Base-by-base conservation (phyloP, 352 stramenopile species). In the Phytopythium delawarense region DNA sequence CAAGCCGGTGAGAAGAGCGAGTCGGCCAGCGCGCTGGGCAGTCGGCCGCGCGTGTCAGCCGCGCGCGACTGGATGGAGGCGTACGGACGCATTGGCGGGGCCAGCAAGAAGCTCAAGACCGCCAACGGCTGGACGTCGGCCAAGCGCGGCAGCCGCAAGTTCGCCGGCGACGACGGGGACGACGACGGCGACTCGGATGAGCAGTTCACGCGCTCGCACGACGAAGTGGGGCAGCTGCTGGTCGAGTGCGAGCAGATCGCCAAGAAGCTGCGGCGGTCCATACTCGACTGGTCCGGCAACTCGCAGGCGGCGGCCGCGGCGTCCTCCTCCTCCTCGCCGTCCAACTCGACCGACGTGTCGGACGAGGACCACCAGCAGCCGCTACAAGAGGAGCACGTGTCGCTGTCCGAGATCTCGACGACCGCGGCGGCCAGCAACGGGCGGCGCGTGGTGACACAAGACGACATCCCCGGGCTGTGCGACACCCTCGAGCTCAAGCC, bases 401-500 rank as follows among this genome's bases (percentile, higher is more conserved):
- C 80, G 21, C 59, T 92, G 40, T 70, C 72, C 3, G 71, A 71
- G 16, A 91, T 91, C 18, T 68, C 71, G 39, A 54, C 42, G 48
- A 42, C 61, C 7, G 69, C 45, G 2, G 67, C 42, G 32, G 12
- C 54, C 34, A 28, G 20, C 64, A 23, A 59, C 63, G 53, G 67
- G 74, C 63, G 61, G 50, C 78, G 75, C 2, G 76, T 92, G 6
- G 66, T 95, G 16, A 85, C 80, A 1, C 79, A 92, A 55, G 53
- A 70, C 8, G 82, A 95, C 42, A 93, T 95, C 37, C 81, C 80
- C 0, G 59, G 83, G 6, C 79, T 95, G 30, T 85, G 73, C 87
- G 61, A 87, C 78, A 35, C 12, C 1, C 70, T 96, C 4, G 78
- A 84, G 35, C 61, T 96, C n/a, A 91, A 94, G 67, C 85, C 87